Percentiles rank a stretch among this genome's conserved stretches.
These are phyloP conservation scores for Purshia tridentata DNA, from an alignment of 306 rosid species.

Conservation along the genomic window DNA sequence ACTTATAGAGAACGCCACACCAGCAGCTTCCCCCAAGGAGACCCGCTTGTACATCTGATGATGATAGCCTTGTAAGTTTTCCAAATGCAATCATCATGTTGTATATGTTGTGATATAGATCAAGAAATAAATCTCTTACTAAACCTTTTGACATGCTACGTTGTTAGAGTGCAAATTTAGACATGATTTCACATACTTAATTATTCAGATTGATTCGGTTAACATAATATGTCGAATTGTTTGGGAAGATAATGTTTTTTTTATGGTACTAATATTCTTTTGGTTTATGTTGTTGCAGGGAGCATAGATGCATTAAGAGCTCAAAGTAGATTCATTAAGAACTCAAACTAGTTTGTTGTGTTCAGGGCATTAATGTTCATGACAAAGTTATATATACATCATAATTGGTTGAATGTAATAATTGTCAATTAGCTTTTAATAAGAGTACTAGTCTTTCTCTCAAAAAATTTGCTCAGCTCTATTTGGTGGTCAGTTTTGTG, in stretches of 20 bases:
- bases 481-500: background rate
- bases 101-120: no score
- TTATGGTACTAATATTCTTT: background rate
- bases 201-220: no score
- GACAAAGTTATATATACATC: background rate
- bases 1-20: slow-evolving; percentile 77
- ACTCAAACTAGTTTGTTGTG: slow-evolving; percentile 29
- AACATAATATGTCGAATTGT: background rate
- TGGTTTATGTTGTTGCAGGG: slow-evolving; percentile 36
- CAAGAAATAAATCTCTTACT: no score
- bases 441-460: background rate
- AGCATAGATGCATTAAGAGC: slow-evolving; percentile 25
- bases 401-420: slow-evolving; percentile 13
- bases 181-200: no score
- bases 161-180: no score
- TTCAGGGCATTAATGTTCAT: slow-evolving; percentile 21
- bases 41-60: slow-evolving; percentile 78
- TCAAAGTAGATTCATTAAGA: slow-evolving; percentile 24
- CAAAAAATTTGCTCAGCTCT: background rate
- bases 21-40: slow-evolving; percentile 90
- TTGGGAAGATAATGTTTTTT: background rate
- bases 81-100: background rate
- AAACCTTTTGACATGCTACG: no score
- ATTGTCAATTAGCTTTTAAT: slow-evolving; percentile 20
- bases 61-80: slow-evolving; percentile 45